phyloP scores from a whole-genome alignment of 495 filamentous ascomycete genomes.

The Penicillium alfredii region DNA sequence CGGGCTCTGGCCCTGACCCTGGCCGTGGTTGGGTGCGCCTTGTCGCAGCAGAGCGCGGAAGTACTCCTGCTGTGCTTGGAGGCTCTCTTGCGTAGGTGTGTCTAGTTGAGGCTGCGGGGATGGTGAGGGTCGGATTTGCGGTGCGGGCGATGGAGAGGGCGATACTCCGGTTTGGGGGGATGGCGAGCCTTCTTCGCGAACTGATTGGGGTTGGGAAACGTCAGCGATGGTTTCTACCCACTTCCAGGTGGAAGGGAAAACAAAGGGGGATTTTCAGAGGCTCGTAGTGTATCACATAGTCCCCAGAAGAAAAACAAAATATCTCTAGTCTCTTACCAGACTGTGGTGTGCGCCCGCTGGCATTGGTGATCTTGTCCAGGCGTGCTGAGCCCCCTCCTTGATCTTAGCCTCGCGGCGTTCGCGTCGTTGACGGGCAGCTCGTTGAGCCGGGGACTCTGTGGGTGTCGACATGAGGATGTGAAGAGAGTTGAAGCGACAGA shows the following conservation, averaged over 20 bases:
- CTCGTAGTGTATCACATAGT: no score
- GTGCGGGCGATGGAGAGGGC: conserved; percentile 29
- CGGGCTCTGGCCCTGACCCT: conserved; percentile 27
- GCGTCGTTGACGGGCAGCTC: conserved; percentile 78
- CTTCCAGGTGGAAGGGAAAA: background rate
- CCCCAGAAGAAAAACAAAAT: no score
- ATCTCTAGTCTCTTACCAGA: conserved; percentile 31
- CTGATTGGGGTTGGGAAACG: conserved; percentile 18
- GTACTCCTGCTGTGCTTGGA: conserved; percentile 40
- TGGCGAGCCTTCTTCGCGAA: conserved; percentile 26
- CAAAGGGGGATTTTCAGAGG: background rate
- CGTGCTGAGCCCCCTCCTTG: conserved; percentile 71
- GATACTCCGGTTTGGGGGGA: conserved; percentile 24
- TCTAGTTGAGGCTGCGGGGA: conserved; percentile 17
- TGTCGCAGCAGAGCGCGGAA: conserved; percentile 40
- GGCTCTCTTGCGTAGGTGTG: conserved; percentile 15
- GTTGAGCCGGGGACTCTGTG: conserved; percentile 52
- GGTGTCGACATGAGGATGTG: conserved; percentile 28
- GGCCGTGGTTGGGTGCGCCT: conserved; percentile 25
- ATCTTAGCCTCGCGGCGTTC: conserved; percentile 90
- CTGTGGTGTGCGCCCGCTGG: conserved; percentile 60
- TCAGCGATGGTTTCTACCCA: background rate
- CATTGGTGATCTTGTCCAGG: conserved; percentile 76
- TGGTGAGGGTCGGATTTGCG: conserved; percentile 14
- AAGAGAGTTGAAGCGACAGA: background rate